These are phyloP conservation scores for Panellus pusillus DNA, from an alignment of 768 basidiomycete genomes.

Conservation along the genomic window DNA sequence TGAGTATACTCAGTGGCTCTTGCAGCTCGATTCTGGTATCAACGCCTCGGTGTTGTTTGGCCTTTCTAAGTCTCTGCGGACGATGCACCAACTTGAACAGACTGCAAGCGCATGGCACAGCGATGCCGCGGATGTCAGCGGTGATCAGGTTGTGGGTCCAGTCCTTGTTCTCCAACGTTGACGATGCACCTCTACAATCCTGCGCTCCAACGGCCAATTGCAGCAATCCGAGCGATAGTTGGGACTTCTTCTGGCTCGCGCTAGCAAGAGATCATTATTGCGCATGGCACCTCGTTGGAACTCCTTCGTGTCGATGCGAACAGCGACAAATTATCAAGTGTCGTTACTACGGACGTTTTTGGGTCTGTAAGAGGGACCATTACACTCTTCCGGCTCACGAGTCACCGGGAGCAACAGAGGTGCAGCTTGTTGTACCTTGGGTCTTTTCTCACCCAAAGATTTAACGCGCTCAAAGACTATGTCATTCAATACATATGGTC, in stretches of 20 bases:
- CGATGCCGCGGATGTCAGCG: no score
- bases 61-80: no score
- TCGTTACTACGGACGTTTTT: conserved; percentile 83
- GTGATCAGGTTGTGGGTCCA: no score
- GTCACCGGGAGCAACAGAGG: conserved; percentile 96
- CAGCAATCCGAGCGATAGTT: conserved; percentile 78
- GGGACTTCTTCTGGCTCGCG: conserved; percentile 92
- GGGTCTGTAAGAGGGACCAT: conserved; percentile 89
- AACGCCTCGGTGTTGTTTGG: no score
- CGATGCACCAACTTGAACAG: no score
- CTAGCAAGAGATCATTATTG: conserved; percentile 91
- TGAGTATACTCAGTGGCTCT: no score
- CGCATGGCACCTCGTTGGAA: conserved; percentile 88
- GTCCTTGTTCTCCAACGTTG: no score
- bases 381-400: conserved; percentile 88
- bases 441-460: no score
- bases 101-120: no score
- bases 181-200: conserved; percentile 95
- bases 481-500: conserved; percentile 92
- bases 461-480: no score
- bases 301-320: conserved; percentile 84
- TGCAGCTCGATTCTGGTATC: no score
- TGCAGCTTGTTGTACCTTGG: no score
- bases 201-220: conserved; percentile 83
- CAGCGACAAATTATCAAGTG: conserved; percentile 81